phyloP scores from a whole-genome alignment of 176 grass and related monocot genomes.

The Bothriochloa decipiens region DNA sequence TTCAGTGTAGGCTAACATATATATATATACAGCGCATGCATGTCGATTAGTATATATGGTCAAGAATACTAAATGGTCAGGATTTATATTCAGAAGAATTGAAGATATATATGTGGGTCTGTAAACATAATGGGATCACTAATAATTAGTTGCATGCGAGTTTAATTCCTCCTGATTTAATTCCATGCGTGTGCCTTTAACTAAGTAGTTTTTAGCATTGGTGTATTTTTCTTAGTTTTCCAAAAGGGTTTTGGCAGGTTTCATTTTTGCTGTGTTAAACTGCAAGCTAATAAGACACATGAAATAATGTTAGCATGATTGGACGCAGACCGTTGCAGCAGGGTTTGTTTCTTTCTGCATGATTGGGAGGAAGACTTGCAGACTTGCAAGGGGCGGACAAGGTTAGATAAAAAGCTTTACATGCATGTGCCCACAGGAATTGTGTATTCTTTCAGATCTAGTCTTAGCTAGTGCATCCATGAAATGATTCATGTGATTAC shows the following conservation, averaged over 20 bases:
- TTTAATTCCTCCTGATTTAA: background rate
- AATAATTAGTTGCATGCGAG: background rate
- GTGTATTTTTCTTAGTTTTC: background rate
- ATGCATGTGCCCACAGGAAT: conserved; percentile 40
- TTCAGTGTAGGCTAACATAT: conserved; percentile 43
- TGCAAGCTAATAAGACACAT: conserved; percentile 35
- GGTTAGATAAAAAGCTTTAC: conserved; percentile 37
- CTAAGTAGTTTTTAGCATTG: background rate
- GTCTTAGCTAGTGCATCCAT: conserved; percentile 28
- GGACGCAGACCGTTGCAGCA: conserved; percentile 49
- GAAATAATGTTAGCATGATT: conserved; percentile 73
- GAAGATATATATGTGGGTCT: conserved; percentile 33
- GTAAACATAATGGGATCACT: conserved; percentile 8
- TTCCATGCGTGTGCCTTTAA: background rate
- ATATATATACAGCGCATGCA: conserved; percentile 15
- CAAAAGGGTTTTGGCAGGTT: conserved; percentile 20
- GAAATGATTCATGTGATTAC: conserved; percentile 30
- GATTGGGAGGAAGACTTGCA: conserved; percentile 78
- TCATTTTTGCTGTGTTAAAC: conserved; percentile 14
- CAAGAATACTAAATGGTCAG: conserved; percentile 16
- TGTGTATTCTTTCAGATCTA: conserved; percentile 35
- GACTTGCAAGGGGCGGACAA: conserved; percentile 72
- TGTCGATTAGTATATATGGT: conserved; percentile 34
- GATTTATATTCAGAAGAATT: conserved; percentile 10
- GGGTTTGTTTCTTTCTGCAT: conserved; percentile 60